Base-by-base conservation (phyloP, 1,284 basidiomycete genomes). In the Apiotrichum montevideense region DNA sequence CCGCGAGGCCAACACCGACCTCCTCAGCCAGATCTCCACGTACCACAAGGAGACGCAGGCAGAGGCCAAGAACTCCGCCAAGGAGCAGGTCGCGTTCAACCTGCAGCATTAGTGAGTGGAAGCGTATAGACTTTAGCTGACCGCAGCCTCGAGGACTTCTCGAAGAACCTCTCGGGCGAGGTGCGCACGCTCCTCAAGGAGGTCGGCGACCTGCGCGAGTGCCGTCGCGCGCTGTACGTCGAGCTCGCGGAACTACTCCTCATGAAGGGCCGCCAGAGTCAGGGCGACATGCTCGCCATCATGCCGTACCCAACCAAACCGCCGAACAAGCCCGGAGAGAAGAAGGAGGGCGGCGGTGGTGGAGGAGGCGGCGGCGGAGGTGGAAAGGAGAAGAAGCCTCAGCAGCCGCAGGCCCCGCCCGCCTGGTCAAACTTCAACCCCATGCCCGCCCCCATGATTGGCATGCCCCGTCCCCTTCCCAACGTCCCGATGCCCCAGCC, bases 31-130 rank as follows among this genome's bases (percentile, higher is more conserved):
- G 51, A 72, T 71, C 54, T 68, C 74, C 5, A 71, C 73, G 53
- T 74, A 77, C 57, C 75, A 76, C 60, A 65, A 70, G 47, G 56
- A 56, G 15, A 77, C 74, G 0, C 68, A 73, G 52, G 63, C 66
- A 10, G 71, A 66, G 6, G 62, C 66, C 15, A 71, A 74, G 62
- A 55, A 55, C n/a, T 63, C 66, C 50, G 72, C 74, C 8, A 59
- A 74, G 43, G 74, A 77, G 56, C 74, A 77, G 57, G 72, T 77
- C 42, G 74, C 69, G 3, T 77, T 76, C 70, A 77, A 77, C 53
- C 55, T 77, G 42, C 47, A 49, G 37, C 21, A 39, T 15, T 74
- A 76, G 47, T 49, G 47, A 39, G 47, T 49, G 6, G 9, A 21
- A 32, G 0, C 1, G 6, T 3, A 4, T 5, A 5, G 6, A 42